Base-by-base conservation (phyloP, 768 basidiomycete species). In the Multifurca ochricompacta region DNA sequence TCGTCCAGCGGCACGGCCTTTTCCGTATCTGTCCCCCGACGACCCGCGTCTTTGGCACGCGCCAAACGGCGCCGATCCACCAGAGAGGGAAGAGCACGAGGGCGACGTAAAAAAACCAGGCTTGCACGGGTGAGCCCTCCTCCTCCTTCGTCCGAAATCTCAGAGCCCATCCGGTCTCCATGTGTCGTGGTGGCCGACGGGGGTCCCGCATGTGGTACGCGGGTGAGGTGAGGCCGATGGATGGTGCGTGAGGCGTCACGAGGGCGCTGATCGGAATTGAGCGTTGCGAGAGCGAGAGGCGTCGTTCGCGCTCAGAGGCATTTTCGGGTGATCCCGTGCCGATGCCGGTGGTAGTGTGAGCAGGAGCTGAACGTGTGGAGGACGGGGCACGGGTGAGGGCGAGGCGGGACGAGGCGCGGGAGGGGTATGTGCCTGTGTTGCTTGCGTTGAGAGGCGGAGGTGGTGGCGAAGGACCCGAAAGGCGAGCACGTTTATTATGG, bases 121-220 rank as follows among this genome's bases (percentile, higher is more conserved):
- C 83, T 56, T 87, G 85, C 23, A 80, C 54, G 3, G 86, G 79
- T 50, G 71, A 75, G 39, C 65, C 73, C 13, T 66, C 69, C 62
- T 73, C 72, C 50, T 81, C 81, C 30, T 74, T 77, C n/a, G 75
- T 75, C 41, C 76, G 74, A 48, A 80, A 73, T 8, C 74, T 73
- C 49, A 85, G 72, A 14, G 73, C 63, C 87, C 85, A 89, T 6
- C 77, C 73, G 1, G 87, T 87, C 48, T 72, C 69, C 52, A 77
- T 74, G 3, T 77, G 68, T 40, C 76, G 79, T 0, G 78, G 75
- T 4, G 85, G 85, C 60, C 74, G 83, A 18, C 81, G 77, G 0
- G 86, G 87, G 67, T 90, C 87, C 31, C 84, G 80, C 87, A 90
- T 90, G 63, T 89, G 85, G 61, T 82, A 90, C 16, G 73, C 75